Base-by-base conservation (phyloP, 768 basidiomycete genomes). In the Candolleomyces efflorescens region DNA sequence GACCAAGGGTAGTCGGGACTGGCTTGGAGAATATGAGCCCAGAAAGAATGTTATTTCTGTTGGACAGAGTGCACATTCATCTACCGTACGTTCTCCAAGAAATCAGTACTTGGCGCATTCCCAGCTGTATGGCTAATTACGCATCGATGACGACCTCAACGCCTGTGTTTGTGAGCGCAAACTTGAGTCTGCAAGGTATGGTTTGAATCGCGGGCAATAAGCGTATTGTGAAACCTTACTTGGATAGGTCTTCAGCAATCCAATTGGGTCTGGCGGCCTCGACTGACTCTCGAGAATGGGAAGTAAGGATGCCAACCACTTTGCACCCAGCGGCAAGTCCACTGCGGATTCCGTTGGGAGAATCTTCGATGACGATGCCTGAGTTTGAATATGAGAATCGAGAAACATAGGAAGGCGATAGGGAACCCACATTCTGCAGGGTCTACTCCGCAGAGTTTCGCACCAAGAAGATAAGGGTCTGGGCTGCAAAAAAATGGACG, bases 351-450 rank as follows among this genome's bases (percentile, higher is more conserved):
- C 94, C 95, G n/a, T 84, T 84, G 0, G 94, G 94, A 3, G 95
- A 91, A 72, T 97, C 95, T 68, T 96, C 94, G 32, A 98, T 81
- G n/a, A 96, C 95, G 50, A 96, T 76, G 63, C 88, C 89, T 86
- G 51, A 4, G 39, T 27, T 4, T 26, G 13, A 36, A 6, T 17
- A 43, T 17, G 5, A 43, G 1, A 15, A 15, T 7, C 6, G 5
- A 24, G 27, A 36, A 12, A 24, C 13, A 13, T 32, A 2, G 5
- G 27, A 26, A 13, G 23, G 17, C 6, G 3, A 38, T 32, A n/a
- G 23, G 15, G 22, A 10, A 67, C 79, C 53, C 57, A 83, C 89
- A 91, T 51, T 82, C 82, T 56, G 76, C 71, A 11, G 87, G 81
- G 44, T 81, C 77, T 18, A 87, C 83, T 1, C 82, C 81, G 61